These are phyloP conservation scores for Claviceps africana DNA, from an alignment of 2,329 filamentous ascomycete species.

Conservation along the genomic window DNA sequence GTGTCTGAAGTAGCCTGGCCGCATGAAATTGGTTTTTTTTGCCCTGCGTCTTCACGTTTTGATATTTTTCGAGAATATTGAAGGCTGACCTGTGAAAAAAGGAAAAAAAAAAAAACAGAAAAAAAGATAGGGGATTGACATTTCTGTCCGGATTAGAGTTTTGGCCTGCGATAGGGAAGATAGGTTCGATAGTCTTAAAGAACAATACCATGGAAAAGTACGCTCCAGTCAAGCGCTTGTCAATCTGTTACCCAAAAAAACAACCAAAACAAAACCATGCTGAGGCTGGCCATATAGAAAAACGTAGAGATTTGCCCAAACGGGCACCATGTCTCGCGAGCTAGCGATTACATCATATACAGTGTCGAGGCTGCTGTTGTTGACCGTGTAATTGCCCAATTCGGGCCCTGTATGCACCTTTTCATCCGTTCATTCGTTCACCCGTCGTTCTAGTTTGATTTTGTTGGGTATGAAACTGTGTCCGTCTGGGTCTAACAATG, in stretches of 20 bases:
- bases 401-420: slow-evolving; percentile 64
- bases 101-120: too few relatives aligned
- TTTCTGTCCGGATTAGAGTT: slow-evolving; percentile 44
- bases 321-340: slow-evolving; percentile 88
- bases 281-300: slow-evolving; percentile 41
- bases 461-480: neutral
- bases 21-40: neutral
- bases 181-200: slow-evolving; percentile 64
- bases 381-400: slow-evolving; percentile 71
- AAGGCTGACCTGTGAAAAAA: neutral
- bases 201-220: slow-evolving; percentile 83
- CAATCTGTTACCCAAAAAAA: neutral
- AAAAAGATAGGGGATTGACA: slow-evolving; percentile 11
- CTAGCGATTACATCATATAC: slow-evolving; percentile 98
- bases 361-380: slow-evolving; percentile 92
- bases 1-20: slow-evolving; percentile 58
- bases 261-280: slow-evolving; percentile 20
- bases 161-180: slow-evolving; percentile 89
- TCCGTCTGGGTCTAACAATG: slow-evolving; percentile 3
- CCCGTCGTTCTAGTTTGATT: slow-evolving; percentile 2
- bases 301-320: slow-evolving; percentile 81
- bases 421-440: too few relatives aligned
- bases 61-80: neutral
- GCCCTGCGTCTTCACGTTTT: neutral
- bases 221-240: slow-evolving; percentile 17